phyloP scores from a whole-genome alignment of 352 stramenopile species.

The Globisporangium polare region DNA sequence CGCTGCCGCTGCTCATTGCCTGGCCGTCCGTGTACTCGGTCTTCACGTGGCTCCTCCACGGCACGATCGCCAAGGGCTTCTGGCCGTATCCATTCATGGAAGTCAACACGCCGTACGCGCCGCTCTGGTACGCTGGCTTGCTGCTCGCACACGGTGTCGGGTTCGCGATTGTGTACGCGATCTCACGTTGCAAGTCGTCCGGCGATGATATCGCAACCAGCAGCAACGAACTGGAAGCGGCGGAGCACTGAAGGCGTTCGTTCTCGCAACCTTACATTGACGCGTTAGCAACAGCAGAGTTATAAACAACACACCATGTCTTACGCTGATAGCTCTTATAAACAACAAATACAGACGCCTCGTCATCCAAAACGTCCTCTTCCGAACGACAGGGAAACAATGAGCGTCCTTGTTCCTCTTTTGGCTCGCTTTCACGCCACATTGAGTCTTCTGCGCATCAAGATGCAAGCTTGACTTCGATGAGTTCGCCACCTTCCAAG shows the following conservation, averaged over 20 bases:
- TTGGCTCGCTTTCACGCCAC: not conserved
- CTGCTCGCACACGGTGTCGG: conserved; percentile 43
- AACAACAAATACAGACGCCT: not conserved
- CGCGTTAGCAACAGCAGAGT: not conserved
- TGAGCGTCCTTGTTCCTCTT: not conserved
- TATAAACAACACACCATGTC: not conserved
- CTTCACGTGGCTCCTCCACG: conserved; percentile 77
- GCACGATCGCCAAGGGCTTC: conserved; percentile 54
- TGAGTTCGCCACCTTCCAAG: conserved; percentile 60
- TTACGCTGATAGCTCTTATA: conserved; percentile 2
- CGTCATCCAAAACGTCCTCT: not conserved
- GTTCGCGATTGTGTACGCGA: conserved; percentile 32
- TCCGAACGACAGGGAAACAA: not conserved
- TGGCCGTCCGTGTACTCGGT: conserved; percentile 66
- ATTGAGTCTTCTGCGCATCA: conserved; percentile 2
- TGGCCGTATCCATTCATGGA: conserved; percentile 83
- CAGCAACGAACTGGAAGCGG: not conserved
- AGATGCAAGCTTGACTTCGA: conserved; percentile 51
- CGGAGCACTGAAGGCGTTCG: not conserved
- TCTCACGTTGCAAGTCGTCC: conserved; percentile 42
- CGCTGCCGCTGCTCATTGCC: conserved; percentile 53
- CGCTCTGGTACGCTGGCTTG: conserved; percentile 65
- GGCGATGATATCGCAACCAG: not conserved
- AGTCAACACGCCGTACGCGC: conserved; percentile 64
- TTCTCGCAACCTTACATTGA: conserved; percentile 1